phyloP scores from a whole-genome alignment of 2,329 filamentous ascomycete species.

The Rutstroemia sp. region DNA sequence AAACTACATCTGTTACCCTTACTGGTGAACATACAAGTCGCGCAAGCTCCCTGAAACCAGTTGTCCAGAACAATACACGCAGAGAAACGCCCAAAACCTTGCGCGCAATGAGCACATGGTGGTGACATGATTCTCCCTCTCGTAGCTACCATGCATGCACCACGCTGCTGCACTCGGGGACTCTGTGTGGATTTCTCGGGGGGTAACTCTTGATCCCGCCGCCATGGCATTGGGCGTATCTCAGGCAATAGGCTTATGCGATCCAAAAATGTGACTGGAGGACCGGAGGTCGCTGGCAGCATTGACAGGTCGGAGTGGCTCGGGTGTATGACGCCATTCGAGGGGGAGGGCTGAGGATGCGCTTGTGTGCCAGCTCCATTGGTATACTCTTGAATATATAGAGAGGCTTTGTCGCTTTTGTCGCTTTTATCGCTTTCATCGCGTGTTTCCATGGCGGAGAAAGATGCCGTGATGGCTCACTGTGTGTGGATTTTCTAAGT shows the following conservation, averaged over 20 bases:
- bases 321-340: background rate
- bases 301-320: background rate
- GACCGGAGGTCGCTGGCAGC: background rate
- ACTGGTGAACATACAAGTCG: conserved; percentile 22
- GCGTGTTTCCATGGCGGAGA: background rate
- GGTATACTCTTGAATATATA: background rate
- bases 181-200: conserved; percentile 20
- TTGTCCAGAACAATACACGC: conserved; percentile 20
- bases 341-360: background rate
- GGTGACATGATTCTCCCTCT: conserved; percentile 14
- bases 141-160: conserved; percentile 19
- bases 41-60: conserved; percentile 25
- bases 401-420: background rate
- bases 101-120: conserved; percentile 20
- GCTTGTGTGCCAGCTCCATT: background rate
- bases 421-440: background rate
- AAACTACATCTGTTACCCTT: conserved; percentile 24
- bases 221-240: conserved; percentile 23
- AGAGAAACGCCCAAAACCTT: conserved; percentile 20
- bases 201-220: conserved; percentile 19
- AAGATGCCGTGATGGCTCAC: background rate
- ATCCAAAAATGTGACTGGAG: conserved; percentile 2
- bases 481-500: background rate
- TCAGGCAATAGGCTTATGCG: conserved; percentile 13
- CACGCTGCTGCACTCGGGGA: conserved; percentile 20